These are phyloP conservation scores for Saprolegnia parasitica DNA, from an alignment of 352 stramenopile species.

Conservation along the genomic window DNA sequence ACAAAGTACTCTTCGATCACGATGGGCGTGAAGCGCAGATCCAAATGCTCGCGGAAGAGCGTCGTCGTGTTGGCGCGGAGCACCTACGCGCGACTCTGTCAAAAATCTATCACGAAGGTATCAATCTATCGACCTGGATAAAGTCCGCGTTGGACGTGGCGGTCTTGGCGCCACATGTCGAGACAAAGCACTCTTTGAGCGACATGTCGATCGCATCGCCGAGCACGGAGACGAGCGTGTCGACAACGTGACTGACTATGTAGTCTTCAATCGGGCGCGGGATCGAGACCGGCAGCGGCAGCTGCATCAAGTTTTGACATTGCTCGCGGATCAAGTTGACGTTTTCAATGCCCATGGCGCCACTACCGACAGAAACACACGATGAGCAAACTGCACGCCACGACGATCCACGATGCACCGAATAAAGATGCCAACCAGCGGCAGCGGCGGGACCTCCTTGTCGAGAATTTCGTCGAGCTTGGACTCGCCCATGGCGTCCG, in stretches of 20 bases:
- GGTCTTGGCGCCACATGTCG: not conserved
- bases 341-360: constrained; percentile 24
- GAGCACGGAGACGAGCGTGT: not conserved
- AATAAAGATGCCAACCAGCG: constrained; percentile 17
- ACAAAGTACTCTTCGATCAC: constrained; percentile 20
- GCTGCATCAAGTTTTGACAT: not conserved
- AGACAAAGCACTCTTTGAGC: constrained; percentile 17
- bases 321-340: constrained; percentile 1
- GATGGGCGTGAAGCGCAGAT: not conserved
- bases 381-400: not conserved
- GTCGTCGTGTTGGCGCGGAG: not conserved
- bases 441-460: not conserved
- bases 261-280: not conserved
- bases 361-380: not conserved
- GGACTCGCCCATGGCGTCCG: constrained; percentile 11
- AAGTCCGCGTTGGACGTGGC: constrained; percentile 3
- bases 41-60: not conserved
- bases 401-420: not conserved
- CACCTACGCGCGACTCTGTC: not conserved
- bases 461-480: constrained; percentile 20
- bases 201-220: constrained; percentile 12
- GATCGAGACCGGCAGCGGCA: constrained; percentile 6
- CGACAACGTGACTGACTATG: not conserved
- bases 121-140: not conserved
- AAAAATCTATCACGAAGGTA: not conserved